phyloP scores from a whole-genome alignment of 2,329 filamentous ascomycete genomes.

The Anthostomella pinea region DNA sequence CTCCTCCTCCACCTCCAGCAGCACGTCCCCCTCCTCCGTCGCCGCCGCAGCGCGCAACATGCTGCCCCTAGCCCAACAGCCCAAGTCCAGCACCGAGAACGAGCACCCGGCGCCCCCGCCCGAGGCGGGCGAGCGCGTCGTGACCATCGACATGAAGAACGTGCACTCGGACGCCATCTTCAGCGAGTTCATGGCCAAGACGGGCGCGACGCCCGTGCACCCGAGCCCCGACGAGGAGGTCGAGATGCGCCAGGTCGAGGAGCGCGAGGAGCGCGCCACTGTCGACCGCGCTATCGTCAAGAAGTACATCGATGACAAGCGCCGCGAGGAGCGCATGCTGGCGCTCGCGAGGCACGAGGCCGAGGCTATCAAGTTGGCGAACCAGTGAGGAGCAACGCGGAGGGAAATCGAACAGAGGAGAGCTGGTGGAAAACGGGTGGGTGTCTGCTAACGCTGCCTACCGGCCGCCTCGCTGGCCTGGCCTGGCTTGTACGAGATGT shows the following conservation, averaged over 20 bases:
- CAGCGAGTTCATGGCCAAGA: constrained; percentile 58
- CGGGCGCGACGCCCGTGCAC: constrained; percentile 55
- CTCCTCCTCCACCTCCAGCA: constrained; percentile 14
- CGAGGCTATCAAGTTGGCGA: constrained; percentile 40
- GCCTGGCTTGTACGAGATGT: too few species aligned
- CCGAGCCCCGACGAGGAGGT: constrained; percentile 58
- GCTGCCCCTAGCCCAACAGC: constrained; percentile 36
- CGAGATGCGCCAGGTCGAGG: constrained; percentile 56
- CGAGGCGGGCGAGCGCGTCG: constrained; percentile 45
- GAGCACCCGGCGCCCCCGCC: constrained; percentile 48
- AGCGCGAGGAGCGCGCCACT: constrained; percentile 48
- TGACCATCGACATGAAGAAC: constrained; percentile 63
- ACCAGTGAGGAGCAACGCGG: constrained; percentile 20
- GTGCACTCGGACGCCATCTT: constrained; percentile 62
- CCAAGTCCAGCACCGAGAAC: constrained; percentile 46
- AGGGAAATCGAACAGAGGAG: background rate
- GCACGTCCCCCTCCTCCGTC: constrained; percentile 6
- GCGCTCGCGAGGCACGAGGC: constrained; percentile 52
- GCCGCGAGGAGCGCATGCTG: constrained; percentile 60
- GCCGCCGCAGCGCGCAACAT: constrained; percentile 18
- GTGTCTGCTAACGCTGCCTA: constrained; percentile 1
- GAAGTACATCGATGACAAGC: constrained; percentile 54
- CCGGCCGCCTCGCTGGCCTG: too few species aligned
- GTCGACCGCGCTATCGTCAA: constrained; percentile 53
- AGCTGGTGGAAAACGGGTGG: background rate